These are phyloP conservation scores for Fonsecaea pugnacius DNA, from an alignment of 2,329 filamentous ascomycete genomes.

Conservation along the genomic window DNA sequence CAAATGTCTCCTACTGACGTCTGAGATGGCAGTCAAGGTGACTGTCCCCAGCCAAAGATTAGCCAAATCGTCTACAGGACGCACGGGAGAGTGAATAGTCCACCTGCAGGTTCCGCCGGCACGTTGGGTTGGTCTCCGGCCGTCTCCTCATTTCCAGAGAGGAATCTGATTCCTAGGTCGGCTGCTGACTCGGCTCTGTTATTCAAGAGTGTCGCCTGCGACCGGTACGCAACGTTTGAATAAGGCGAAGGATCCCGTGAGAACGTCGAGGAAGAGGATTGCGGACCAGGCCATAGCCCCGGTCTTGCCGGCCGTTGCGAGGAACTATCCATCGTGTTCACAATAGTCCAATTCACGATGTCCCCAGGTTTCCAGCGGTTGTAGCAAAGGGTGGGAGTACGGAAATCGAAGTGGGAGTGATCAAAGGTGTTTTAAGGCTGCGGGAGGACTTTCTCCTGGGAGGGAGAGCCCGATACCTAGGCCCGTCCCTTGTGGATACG, in stretches of 20 bases:
- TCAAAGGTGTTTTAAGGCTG: conserved; percentile 5
- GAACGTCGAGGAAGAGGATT: conserved; percentile 1
- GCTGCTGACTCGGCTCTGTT: background rate
- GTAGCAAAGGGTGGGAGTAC: background rate
- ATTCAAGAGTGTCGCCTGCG: background rate
- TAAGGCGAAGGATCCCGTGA: background rate
- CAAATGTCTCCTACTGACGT: background rate
- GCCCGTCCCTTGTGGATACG: background rate
- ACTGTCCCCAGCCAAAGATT: background rate
- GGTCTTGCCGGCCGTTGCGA: background rate
- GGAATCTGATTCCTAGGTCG: background rate
- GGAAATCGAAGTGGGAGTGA: background rate
- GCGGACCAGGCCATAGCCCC: conserved; percentile 4
- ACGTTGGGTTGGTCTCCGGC: background rate
- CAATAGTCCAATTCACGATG: background rate
- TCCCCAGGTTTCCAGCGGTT: background rate
- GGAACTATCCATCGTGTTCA: background rate
- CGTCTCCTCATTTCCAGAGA: background rate
- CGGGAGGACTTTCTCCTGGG: background rate
- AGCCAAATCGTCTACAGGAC: background rate
- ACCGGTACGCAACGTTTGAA: conserved; percentile 5
- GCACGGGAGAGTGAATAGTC: background rate
- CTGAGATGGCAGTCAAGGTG: conserved; percentile 2
- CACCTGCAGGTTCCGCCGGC: background rate
- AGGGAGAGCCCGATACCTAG: background rate